Conservation (phyloP, 495 filamentous ascomycete genomes). For the Entonaema liquescens region DNA sequence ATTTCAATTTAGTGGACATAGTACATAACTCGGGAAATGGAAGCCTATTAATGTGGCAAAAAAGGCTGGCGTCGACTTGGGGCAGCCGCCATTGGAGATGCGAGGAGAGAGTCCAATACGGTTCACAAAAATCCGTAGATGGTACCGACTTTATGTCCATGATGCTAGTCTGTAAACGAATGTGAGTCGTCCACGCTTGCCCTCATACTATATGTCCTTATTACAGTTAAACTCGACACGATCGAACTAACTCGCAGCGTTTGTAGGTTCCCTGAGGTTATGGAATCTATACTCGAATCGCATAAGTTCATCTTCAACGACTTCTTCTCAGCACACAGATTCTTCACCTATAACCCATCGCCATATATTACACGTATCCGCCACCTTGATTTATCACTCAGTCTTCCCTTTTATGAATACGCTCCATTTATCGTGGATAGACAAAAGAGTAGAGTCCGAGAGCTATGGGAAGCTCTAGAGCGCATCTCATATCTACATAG, state of each 20-base stretch:
- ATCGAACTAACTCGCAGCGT: not conserved
- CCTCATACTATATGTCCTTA: not conserved
- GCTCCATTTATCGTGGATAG: slow-evolving; percentile 26
- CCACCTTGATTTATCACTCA: slow-evolving; percentile 43
- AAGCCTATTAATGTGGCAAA: slow-evolving; percentile 44
- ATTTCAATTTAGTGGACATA: slow-evolving; percentile 33
- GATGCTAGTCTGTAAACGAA: slow-evolving; percentile 46
- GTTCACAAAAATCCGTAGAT: slow-evolving; percentile 35
- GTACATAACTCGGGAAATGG: slow-evolving; percentile 34
- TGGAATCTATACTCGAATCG: slow-evolving; percentile 43
- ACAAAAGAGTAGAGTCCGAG: slow-evolving; percentile 29
- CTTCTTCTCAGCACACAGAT: slow-evolving; percentile 45
- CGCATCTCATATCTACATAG: slow-evolving; percentile 40
- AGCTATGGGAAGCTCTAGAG: slow-evolving; percentile 26
- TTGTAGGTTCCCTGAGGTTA: slow-evolving; percentile 43
- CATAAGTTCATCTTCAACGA: slow-evolving; percentile 45
- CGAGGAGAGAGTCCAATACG: slow-evolving; percentile 41
- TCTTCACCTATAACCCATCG: slow-evolving; percentile 37
- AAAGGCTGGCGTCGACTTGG: slow-evolving; percentile 45
- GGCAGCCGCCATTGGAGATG: slow-evolving; percentile 46
- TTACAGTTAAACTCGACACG: not conserved
- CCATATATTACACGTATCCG: slow-evolving; percentile 35
- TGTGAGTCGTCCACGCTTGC: slow-evolving; percentile 28
- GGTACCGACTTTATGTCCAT: slow-evolving; percentile 42
- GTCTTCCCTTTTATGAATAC: slow-evolving; percentile 41